Conservation (phyloP, 1,284 basidiomycete genomes). For the Ustilago esculenta region DNA sequence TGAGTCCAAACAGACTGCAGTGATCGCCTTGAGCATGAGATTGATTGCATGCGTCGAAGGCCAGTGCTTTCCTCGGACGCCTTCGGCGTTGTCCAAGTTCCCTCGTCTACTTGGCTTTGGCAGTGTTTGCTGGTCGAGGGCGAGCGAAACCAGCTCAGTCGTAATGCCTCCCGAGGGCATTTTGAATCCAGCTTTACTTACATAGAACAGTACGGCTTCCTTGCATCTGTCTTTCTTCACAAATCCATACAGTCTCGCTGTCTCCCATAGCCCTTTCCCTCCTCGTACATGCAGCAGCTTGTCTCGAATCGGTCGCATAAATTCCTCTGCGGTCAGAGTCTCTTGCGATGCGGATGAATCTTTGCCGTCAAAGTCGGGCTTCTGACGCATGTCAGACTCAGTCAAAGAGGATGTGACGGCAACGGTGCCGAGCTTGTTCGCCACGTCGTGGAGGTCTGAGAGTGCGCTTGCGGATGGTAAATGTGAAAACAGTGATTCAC, state of each 20-base stretch:
- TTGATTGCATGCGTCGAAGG: constrained; percentile 45
- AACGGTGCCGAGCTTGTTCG: constrained; percentile 22
- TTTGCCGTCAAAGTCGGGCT: neutral
- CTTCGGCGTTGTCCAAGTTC: neutral
- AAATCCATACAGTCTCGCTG: constrained; percentile 23
- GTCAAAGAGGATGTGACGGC: constrained; percentile 13
- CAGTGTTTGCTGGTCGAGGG: constrained; percentile 7
- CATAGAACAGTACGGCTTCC: constrained; percentile 25
- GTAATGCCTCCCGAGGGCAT: constrained; percentile 34
- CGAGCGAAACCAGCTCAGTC: constrained; percentile 10
- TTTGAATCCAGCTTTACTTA: constrained; percentile 23
- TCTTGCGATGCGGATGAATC: neutral
- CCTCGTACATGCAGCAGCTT: constrained; percentile 13
- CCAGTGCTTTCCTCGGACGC: constrained; percentile 27
- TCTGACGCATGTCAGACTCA: constrained; percentile 17
- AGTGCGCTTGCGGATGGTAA: constrained; percentile 22
- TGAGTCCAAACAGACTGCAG: constrained; percentile 13
- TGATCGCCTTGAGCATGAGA: constrained; percentile 31
- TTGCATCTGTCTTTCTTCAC: constrained; percentile 23
- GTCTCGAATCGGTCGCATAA: constrained; percentile 21
- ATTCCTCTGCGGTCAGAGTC: constrained; percentile 21
- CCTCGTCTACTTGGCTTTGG: neutral
- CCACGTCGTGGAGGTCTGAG: constrained; percentile 19
- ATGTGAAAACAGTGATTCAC: constrained; percentile 10
- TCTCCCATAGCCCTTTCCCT: constrained; percentile 41